Base-by-base conservation (phyloP, 2,329 filamentous ascomycete genomes). In the Penicillium sp. region DNA sequence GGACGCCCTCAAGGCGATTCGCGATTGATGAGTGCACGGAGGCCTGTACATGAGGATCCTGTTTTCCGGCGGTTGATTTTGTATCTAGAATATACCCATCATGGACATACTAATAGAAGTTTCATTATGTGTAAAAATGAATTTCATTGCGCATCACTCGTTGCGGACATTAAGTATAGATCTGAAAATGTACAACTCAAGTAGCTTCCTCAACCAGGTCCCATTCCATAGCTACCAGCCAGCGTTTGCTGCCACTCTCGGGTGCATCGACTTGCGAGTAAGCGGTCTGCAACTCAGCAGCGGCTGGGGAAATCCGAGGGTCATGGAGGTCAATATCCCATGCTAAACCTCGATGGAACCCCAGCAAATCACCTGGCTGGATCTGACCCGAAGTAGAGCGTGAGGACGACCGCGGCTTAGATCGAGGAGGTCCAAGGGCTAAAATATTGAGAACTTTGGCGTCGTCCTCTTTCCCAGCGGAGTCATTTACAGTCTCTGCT, bases 161-260 rank as follows among this genome's bases (percentile, higher is more conserved):
- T 49, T 40, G 15, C 45, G 8, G 35, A 20, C 44, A 40, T 53
- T 27, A 31, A 18, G 23, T 33, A 46, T 33, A 14, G 22, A 20
- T 23, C 7, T 27, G n/a, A 27, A 27, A 20, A 33, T 42, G 9
- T 20, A 46, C 8, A 15, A 31, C 54, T 55, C 6, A 54, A 44
- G 6, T 57, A 49, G 33, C 42, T 37, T 41, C 22, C 25, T 56
- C 29, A 26, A 70, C 26, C n/a, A 76, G 42, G 55, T 75, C 72
- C 75, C 75, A 77, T 56, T 76, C 72, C 63, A 74, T 67, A 22
- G 66, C 68, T 22, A 77, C 67, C 14, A 72, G 57, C 72, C 75
- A 77, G 25, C 54, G 63, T 26, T 65, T 61, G 29, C 59, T 46
- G 35, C 14, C 27, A 8, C 23, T 41, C 29, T 23, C 27, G 29